phyloP scores from a whole-genome alignment of 495 filamentous ascomycete genomes.

The Apiosordaria backusii region DNA sequence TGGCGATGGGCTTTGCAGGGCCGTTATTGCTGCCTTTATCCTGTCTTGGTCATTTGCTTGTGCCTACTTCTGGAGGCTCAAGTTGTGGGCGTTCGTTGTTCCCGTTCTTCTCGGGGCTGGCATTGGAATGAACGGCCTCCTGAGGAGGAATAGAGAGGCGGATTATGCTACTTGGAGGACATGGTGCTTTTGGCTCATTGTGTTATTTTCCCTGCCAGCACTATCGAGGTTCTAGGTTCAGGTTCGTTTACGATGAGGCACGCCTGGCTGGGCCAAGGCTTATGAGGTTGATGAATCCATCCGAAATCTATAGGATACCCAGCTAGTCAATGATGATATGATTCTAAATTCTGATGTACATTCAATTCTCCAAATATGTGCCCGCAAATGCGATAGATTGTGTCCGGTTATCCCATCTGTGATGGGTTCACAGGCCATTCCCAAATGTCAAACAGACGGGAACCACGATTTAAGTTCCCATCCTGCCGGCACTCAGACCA shows the following conservation, averaged over 20 bases:
- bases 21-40: background rate
- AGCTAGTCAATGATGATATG: background rate
- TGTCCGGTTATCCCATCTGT: too few relatives aligned
- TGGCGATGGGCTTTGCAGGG: constrained; percentile 5
- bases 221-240: background rate
- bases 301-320: background rate
- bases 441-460: too few relatives aligned
- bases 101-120: constrained; percentile 4
- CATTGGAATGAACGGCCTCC: constrained; percentile 1
- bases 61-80: constrained; percentile 6
- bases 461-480: too few relatives aligned
- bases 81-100: background rate
- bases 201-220: background rate
- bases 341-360: too few relatives aligned
- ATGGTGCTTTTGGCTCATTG: constrained; percentile 9
- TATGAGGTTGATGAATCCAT: background rate
- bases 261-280: background rate
- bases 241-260: background rate
- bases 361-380: too few relatives aligned
- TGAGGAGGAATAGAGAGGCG: constrained; percentile 2
- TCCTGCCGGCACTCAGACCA: too few relatives aligned
- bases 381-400: too few relatives aligned
- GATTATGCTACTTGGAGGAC: constrained; percentile 11
- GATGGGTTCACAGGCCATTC: too few relatives aligned
- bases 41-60: constrained; percentile 3